A percentile compares a stretch with the other conserved stretches of the same genome.
These are phyloP conservation scores for Aspergillus caelatus DNA, from an alignment of 2,329 filamentous ascomycete genomes.

Conservation along the genomic window DNA sequence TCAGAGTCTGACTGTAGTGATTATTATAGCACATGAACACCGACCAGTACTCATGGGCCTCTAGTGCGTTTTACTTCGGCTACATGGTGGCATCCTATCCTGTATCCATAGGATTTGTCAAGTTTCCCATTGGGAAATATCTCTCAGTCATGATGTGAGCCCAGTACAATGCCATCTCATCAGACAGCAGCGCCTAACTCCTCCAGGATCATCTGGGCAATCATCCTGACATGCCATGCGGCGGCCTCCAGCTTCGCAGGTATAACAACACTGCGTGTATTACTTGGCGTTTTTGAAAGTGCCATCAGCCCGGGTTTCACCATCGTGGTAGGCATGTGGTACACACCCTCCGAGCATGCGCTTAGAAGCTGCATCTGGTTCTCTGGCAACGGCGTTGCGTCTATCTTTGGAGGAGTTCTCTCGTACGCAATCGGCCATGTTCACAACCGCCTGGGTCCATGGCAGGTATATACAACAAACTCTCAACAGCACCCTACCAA, in stretches of 20 bases:
- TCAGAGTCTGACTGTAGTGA: background rate
- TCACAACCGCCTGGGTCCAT: constrained; percentile 22
- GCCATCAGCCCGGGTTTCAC: constrained; percentile 7
- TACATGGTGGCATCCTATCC: constrained; percentile 38
- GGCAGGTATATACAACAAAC: constrained; percentile 14
- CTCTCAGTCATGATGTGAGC: constrained; percentile 29
- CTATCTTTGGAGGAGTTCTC: constrained; percentile 47
- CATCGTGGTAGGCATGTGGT: constrained; percentile 20
- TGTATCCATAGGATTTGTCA: constrained; percentile 37
- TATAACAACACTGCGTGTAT: constrained; percentile 45
- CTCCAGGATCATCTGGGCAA: constrained; percentile 32
- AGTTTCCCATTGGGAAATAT: constrained; percentile 42
- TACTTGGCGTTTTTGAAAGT: constrained; percentile 38
- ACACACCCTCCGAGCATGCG: constrained; percentile 27
- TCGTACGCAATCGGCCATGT: constrained; percentile 50
- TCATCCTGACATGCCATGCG: constrained; percentile 35
- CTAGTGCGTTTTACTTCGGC: constrained; percentile 31
- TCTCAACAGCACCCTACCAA: no score
- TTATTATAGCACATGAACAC: constrained; percentile 20
- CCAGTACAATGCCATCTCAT: background rate
- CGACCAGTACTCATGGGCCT: constrained; percentile 30
- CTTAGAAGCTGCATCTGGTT: constrained; percentile 32
- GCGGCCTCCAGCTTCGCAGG: constrained; percentile 42
- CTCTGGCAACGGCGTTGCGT: constrained; percentile 44
- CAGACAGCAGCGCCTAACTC: background rate